Percentiles rank a stretch among this genome's conserved stretches.
These are phyloP conservation scores for Rubia yunnanensis DNA, from an alignment of 257 asterid genomes.

Conservation along the genomic window DNA sequence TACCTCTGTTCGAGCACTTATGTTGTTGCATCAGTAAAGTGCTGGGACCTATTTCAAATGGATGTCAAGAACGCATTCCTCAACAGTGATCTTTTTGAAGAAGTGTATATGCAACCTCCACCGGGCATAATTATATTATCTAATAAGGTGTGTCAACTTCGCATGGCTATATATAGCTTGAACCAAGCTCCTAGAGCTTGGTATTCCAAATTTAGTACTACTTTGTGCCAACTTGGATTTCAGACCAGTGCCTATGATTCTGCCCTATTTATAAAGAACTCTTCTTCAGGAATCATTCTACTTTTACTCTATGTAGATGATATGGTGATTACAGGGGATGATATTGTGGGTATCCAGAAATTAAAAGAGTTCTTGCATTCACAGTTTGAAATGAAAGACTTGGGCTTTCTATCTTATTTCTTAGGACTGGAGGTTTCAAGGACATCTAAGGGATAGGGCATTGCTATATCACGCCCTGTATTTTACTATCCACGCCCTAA, in stretches of 20 bases:
- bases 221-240: neutral
- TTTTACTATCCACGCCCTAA: too few relatives aligned
- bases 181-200: too few relatives aligned
- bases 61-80: too few relatives aligned
- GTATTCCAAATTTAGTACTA: neutral
- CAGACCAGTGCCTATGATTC: neutral
- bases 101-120: too few relatives aligned
- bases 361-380: neutral
- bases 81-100: too few relatives aligned
- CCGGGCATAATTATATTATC: too few relatives aligned
- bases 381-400: neutral
- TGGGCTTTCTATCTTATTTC: neutral
- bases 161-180: neutral
- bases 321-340: neutral
- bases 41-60: too few relatives aligned
- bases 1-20: too few relatives aligned
- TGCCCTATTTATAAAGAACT: neutral
- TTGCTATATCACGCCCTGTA: too few relatives aligned
- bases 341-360: neutral
- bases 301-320: neutral
- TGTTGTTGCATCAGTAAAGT: too few relatives aligned
- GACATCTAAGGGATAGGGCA: neutral
- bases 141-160: neutral
- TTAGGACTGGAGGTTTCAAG: neutral
- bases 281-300: neutral